Base-by-base conservation (phyloP, 345 rosid species). In the Citrus medica region DNA sequence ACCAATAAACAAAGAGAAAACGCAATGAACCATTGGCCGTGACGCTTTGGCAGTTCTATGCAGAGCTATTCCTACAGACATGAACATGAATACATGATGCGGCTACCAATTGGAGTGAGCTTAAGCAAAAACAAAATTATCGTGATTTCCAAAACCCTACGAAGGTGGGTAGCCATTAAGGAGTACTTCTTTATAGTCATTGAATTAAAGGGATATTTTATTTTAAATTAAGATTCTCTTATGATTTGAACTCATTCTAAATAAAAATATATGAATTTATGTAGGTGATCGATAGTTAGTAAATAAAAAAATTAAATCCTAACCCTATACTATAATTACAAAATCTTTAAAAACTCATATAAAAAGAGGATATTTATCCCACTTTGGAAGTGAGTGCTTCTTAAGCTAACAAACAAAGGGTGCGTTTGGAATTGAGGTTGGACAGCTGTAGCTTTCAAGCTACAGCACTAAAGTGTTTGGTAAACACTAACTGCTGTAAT, bases 231-330 rank as follows among this genome's bases (percentile, higher is more conserved):
- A 0, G 2, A 28, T 28, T 28, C 0, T 28, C 28, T 28, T 1
- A 1, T 1, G 1, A 28, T 28, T 28, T 28, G 28, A 28, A 1
- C 0, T 28, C 2, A 1, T 28, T 28, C 0, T 1, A 1, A 28
- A 1, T 0, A 28, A 1, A 27, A 28, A 1, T 28, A 28, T 1
- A 28, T 28, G 28, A 28, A 28, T 28, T 0, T 28, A 28, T 28
- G 2, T 28, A 28, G 0, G 2, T 28, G 2, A 28, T 28, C 1
- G 1, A 1, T 28, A 28, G 1, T 28, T 28, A 28, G 1, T 28
- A 28, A 28, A 28, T 28, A 1, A 28, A 27, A 27, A 28, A 28
- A 28, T 28, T 28, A 28, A 28, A 28, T 28, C 0, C 2, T 0
- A 28, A 0, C 2, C 2, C 1, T 1, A 28, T 2, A 28, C 28